Percentiles rank a stretch among this genome's conserved stretches.
Evolutionary conservation across 129 eudicot species (phyloP).

Genomic region (Escallonia herrerae): DNA sequence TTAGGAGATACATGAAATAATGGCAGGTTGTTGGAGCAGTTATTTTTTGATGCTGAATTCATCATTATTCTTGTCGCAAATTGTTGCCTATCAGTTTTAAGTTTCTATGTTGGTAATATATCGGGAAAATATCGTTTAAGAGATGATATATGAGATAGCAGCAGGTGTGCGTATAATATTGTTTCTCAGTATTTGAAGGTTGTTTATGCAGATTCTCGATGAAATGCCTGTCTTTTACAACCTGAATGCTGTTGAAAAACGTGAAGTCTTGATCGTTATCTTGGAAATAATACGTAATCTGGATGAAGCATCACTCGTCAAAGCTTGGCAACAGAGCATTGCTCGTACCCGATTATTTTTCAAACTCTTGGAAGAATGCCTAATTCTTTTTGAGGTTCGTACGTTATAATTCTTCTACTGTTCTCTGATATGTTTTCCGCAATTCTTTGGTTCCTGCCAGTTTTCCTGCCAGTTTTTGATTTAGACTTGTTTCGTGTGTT

Average conservation of each 20-base stretch:
- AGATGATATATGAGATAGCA: no score
- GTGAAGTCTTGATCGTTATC: constrained; percentile 84
- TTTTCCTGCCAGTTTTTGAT: no score
- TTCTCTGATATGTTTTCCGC: neutral
- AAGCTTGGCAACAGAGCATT: constrained; percentile 95
- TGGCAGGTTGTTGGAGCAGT: no score
- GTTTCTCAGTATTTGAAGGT: neutral
- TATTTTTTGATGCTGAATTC: no score
- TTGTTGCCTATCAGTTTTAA: no score
- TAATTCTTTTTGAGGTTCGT: constrained; percentile 84
- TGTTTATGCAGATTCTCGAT: constrained; percentile 67
- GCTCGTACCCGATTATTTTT: constrained; percentile 93
- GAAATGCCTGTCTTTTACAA: constrained; percentile 99
- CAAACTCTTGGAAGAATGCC: constrained; percentile 86
- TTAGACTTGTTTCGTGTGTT: no score
- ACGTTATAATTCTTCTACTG: no score
- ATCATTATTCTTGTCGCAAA: no score
- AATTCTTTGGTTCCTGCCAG: no score
- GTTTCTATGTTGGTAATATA: no score
- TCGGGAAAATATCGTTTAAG: no score
- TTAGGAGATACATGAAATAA: no score
- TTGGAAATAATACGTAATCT: constrained; percentile 90
- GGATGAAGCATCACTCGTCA: constrained; percentile 88
- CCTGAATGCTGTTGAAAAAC: constrained; percentile 83
- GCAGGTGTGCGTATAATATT: neutral